Evolutionary conservation across 2,329 filamentous ascomycete species (phyloP), one percentile per base, ranked within the genome.

Genomic region (Colletotrichum lentis): DNA sequence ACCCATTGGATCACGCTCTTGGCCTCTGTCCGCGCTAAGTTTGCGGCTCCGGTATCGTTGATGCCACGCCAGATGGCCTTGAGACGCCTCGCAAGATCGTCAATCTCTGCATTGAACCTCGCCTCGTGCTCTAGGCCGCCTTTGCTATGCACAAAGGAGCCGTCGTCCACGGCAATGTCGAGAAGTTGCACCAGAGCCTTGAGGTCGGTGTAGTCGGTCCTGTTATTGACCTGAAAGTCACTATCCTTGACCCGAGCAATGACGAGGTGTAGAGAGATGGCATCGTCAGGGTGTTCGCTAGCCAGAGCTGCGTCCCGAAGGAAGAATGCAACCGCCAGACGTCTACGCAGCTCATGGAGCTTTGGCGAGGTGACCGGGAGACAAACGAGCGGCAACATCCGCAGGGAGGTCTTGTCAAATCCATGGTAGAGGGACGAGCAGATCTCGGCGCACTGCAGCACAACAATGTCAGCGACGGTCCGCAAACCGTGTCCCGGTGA

Each of bases 1-100:
- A 97, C 80, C 65, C 89, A 85, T 73, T 96, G 91, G 46, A 97
- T 83, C 12, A 85, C 84, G 62, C 89, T 88, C 78, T 97, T 97
- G 14, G 91, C 88, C 74, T 96, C 89, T 37, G 92, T 91, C 37
- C 91, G 86, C 18, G 86, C 85, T 66, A 96, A 83, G 73, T 91
- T 88, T 24, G 88, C 88, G 52, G 92, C 90, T 47, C 92, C 92
- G 1, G 89, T 85, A 73, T 94, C 92, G 67, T 90, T 85, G 73
- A 97, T 96, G 46, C 84, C 85, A 65, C 82, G 81, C 77, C 83
- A 84, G 39, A 89, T 79, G 18, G 79, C 76, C 70, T 89, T 87
- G 59, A 96, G 81, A 41, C 81, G 82, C 20, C 79, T 78, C 1
- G 87, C 83, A 5, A 97, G 82, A 24, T 79, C 81, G 77, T 97